A percentile compares a stretch with the other conserved stretches of the same genome.
phyloP scores from a whole-genome alignment of 192 early-diverging fungal genomes.

The Coemansia sp. region DNA sequence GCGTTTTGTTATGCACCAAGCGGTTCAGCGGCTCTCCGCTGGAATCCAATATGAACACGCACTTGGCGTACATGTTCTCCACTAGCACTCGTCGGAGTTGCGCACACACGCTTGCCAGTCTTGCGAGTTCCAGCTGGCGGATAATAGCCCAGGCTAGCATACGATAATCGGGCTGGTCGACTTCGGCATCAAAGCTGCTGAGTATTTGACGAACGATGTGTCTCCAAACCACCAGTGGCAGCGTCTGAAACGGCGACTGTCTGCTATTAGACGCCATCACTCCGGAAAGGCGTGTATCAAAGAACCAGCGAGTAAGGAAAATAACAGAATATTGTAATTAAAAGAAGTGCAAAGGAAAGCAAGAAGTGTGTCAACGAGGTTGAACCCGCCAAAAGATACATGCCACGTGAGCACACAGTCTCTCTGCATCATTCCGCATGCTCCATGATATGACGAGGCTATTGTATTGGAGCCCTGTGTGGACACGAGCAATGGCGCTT shows the following conservation, averaged over 20 bases:
- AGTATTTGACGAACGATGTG: constrained; percentile 5
- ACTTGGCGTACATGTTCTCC: background rate
- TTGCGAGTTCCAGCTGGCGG: background rate
- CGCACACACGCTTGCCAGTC: background rate
- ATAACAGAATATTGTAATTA: background rate
- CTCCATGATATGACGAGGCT: background rate
- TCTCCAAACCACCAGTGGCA: constrained; percentile 10
- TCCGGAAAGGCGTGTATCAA: background rate
- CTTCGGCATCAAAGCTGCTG: background rate
- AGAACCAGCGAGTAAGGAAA: background rate
- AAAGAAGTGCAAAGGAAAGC: constrained; percentile 7
- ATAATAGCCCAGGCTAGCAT: background rate
- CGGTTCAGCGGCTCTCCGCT: background rate
- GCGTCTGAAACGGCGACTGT: background rate
- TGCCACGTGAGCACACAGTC: background rate
- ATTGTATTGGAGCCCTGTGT: too few species aligned
- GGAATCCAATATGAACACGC: background rate
- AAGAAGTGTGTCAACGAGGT: background rate
- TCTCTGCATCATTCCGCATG: background rate
- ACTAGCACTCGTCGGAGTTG: background rate
- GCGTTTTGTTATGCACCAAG: constrained; percentile 1
- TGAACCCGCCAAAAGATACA: background rate
- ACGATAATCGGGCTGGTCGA: background rate
- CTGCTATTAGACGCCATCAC: background rate
- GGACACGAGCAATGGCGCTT: too few species aligned